Conservation (phyloP, 805 yeast genomes). For the Barnettozyma populi region DNA sequence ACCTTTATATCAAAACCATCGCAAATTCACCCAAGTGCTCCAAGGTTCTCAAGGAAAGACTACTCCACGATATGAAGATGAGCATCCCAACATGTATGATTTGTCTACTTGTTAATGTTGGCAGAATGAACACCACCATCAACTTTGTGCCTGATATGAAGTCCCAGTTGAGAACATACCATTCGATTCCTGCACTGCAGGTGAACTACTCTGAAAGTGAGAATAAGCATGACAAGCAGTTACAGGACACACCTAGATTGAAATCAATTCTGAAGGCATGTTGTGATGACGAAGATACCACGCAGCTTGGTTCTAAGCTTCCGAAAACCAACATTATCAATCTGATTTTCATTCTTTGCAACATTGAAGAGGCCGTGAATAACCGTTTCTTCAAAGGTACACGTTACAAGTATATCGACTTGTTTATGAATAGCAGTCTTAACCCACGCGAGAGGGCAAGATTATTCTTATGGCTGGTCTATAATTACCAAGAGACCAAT, state of each 20-base stretch:
- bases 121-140: slow-evolving; percentile 91
- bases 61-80: slow-evolving; percentile 54
- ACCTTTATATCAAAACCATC: slow-evolving; percentile 73
- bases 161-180: slow-evolving; percentile 87
- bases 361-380: slow-evolving; percentile 51
- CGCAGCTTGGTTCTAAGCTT: slow-evolving; percentile 38
- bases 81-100: slow-evolving; percentile 74
- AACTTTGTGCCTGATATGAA: slow-evolving; percentile 95
- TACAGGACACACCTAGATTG: slow-evolving; percentile 92
- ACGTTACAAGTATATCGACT: slow-evolving; percentile 59
- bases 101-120: slow-evolving; percentile 83
- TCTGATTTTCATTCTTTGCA: slow-evolving; percentile 66
- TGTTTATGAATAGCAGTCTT: slow-evolving; percentile 57
- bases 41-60: slow-evolving; percentile 71
- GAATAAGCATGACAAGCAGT: slow-evolving; percentile 56
- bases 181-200: slow-evolving; percentile 87
- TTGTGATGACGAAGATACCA: slow-evolving; percentile 58
- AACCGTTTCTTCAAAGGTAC: slow-evolving; percentile 24
- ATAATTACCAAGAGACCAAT: slow-evolving; percentile 73
- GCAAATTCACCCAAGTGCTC: slow-evolving; percentile 82
- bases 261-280: slow-evolving; percentile 87
- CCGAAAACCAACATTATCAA: slow-evolving; percentile 67
- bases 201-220: slow-evolving; percentile 41
- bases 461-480: slow-evolving; percentile 78
- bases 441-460: slow-evolving; percentile 63